A percentile compares a stretch with the other conserved stretches of the same genome.
Conservation (phyloP, 495 filamentous ascomycete genomes). For the Talaromyces trachyspermus region DNA sequence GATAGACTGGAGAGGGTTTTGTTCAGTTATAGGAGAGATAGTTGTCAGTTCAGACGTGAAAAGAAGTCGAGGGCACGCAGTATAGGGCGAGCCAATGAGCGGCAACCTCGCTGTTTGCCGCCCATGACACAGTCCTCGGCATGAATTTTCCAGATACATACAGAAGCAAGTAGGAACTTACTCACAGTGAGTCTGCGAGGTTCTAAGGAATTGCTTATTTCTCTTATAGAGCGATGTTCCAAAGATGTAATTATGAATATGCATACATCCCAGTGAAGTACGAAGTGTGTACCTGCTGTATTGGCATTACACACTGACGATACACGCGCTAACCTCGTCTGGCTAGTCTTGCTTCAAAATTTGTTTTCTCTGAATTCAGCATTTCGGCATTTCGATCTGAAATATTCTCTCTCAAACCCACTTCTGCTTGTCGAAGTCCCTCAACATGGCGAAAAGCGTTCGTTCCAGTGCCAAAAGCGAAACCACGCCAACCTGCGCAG, state of each 20-base stretch:
- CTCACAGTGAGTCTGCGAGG: too few relatives aligned
- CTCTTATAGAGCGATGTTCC: too few relatives aligned
- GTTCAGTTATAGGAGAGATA: not conserved
- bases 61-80: not conserved
- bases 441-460: constrained; percentile 72
- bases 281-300: too few relatives aligned
- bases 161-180: too few relatives aligned
- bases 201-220: too few relatives aligned
- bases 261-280: too few relatives aligned
- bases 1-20: not conserved
- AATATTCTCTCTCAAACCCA: not conserved
- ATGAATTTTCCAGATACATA: too few relatives aligned
- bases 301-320: too few relatives aligned
- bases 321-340: too few relatives aligned
- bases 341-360: too few relatives aligned
- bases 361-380: too few relatives aligned
- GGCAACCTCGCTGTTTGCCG: not conserved
- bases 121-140: not conserved
- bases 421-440: not conserved
- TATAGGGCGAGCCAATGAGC: not conserved
- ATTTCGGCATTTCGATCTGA: not conserved
- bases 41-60: not conserved
- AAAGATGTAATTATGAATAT: too few relatives aligned
- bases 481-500: constrained; percentile 70
- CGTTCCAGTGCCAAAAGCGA: constrained; percentile 67